Conservation (phyloP, 306 rosid genomes). For the Nissolia schottii region DNA sequence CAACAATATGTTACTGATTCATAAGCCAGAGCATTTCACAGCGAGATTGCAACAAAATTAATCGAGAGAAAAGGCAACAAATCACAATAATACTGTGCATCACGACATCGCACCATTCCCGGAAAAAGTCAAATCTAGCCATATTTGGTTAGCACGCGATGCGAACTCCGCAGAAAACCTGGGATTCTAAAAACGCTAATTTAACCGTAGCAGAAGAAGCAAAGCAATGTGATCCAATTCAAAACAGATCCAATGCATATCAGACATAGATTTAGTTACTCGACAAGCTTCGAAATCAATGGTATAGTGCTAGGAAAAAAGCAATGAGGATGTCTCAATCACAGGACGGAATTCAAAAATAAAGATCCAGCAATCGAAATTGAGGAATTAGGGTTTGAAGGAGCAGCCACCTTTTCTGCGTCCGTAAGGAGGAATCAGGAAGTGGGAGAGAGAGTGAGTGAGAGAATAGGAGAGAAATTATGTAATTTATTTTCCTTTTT, state of each 20-base stretch:
- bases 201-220: background rate
- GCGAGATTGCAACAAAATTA: no score
- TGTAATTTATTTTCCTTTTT: no score
- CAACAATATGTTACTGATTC: no score
- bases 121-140: constrained; percentile 11
- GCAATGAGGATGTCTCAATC: background rate
- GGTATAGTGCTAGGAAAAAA: background rate
- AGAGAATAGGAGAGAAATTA: background rate
- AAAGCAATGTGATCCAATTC: background rate
- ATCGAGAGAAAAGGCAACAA: background rate
- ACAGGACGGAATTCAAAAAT: background rate
- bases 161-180: background rate
- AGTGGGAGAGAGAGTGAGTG: background rate
- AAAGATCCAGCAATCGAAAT: background rate
- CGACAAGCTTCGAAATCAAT: background rate
- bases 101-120: constrained; percentile 1
- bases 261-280: background rate
- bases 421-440: background rate
- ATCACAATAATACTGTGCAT: background rate
- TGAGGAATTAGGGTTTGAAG: constrained; percentile 16
- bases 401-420: constrained; percentile 16
- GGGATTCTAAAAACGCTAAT: background rate
- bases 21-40: no score
- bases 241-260: background rate
- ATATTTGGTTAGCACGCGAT: background rate